phyloP scores from a whole-genome alignment of 208 protist species.

The Trypanosoma theileri region DNA sequence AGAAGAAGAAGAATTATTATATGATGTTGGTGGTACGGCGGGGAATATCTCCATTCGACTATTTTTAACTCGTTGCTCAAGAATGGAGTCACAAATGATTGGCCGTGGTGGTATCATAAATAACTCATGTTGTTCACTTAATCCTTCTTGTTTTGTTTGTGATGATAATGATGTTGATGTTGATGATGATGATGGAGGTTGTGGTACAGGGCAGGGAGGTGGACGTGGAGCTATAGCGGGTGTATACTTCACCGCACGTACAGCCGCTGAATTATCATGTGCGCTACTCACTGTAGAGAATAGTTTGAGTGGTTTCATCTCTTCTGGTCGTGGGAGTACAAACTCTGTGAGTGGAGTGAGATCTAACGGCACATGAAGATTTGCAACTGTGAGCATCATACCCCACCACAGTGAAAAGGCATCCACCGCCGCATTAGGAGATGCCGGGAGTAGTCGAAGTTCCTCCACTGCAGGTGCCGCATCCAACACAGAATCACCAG shows the following conservation, averaged over 20 bases:
- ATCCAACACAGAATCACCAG: conserved; percentile 12
- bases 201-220: conserved; percentile 23
- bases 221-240: conserved; percentile 48
- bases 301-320: conserved; percentile 33
- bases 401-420: conserved; percentile 74
- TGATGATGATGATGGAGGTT: background rate
- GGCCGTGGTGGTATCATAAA: background rate
- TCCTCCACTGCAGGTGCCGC: conserved; percentile 42
- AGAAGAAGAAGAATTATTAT: background rate
- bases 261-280: conserved; percentile 43
- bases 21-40: conserved; percentile 21
- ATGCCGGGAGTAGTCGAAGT: conserved; percentile 46
- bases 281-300: conserved; percentile 23
- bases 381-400: conserved; percentile 39
- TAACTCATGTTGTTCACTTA: background rate
- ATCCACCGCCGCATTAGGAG: conserved; percentile 51
- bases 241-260: conserved; percentile 50
- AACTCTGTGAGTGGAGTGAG: conserved; percentile 28
- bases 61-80: conserved; percentile 37
- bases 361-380: conserved; percentile 54
- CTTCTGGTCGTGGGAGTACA: conserved; percentile 26
- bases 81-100: conserved; percentile 41
- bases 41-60: conserved; percentile 43
- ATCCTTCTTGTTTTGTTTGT: no score
- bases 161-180: no score